Base-by-base conservation (phyloP, 1,139 yeast genomes). In the Candida freyschussii region DNA sequence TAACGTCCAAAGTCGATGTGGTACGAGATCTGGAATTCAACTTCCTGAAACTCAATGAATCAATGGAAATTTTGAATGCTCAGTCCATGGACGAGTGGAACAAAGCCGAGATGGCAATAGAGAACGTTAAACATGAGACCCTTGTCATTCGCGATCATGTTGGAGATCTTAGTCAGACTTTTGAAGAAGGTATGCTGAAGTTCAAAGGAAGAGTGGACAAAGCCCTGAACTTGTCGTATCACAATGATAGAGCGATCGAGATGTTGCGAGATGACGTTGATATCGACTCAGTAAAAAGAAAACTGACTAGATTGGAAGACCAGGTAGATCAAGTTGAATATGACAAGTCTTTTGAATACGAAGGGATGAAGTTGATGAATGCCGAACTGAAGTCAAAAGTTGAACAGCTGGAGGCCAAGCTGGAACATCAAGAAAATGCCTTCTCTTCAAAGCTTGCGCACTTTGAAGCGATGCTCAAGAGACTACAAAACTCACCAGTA, bases 251-350 rank as follows among this genome's bases (percentile, higher is more conserved):
- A 9, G 25, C 21, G 3, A n/a, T 25, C 14, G 13, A 5, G 4
- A 4, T 6, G 11, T 15, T 24, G 14, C 6, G 17, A 16, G 29
- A 26, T 10, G 21, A 26, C 15, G 12, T 26, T 10, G 25, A 26
- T 21, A 4, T 26, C 12, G 21, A 26, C 10, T 13, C 33, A 4
- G 7, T 30, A 18, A 26, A 22, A 24, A 17, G 12, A 17, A 7
- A 29, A 4, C 10, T 30, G 4, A n/a, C 20, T 8, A 26, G 15
- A 9, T 13, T 30, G 4, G 33, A 30, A 12, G 24, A 26, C 7
- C 21, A 13, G 7, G 15, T 11, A 13, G 33, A 30, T 13, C 23
- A 21, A 6, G 18, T 13, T 5, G 16, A 15, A 11, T 26, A 16
- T n/a, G 13, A 10, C 7, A 12, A 24, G 17, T 13, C 20, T 9